These are phyloP conservation scores for Pichia thaimueangensis DNA, from an alignment of 805 yeast species.

Conservation along the genomic window DNA sequence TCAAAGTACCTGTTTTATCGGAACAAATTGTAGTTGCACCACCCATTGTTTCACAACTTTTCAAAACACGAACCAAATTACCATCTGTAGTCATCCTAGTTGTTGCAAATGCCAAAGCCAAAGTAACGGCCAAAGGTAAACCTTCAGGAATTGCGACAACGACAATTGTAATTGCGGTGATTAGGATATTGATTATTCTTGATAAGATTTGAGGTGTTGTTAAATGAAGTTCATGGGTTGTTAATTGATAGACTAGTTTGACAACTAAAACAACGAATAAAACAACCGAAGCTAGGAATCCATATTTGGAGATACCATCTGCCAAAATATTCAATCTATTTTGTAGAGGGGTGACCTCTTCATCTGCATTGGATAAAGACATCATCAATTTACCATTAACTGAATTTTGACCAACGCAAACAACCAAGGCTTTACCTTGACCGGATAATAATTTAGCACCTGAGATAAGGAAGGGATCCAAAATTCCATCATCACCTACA, in stretches of 20 bases:
- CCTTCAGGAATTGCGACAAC: constrained; percentile 99
- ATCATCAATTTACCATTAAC: constrained; percentile 89
- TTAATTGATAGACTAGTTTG: constrained; percentile 59
- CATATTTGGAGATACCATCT: constrained; percentile 92
- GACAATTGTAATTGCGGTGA: constrained; percentile 84
- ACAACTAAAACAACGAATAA: constrained; percentile 74
- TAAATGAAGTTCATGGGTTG: constrained; percentile 36
- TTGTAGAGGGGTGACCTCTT: constrained; percentile 85
- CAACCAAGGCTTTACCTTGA: constrained; percentile 75
- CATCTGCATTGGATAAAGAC: constrained; percentile 63
- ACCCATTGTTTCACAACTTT: constrained; percentile 98
- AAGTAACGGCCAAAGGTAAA: constrained; percentile 91
- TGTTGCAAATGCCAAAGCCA: constrained; percentile 96
- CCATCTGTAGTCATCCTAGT: constrained; percentile 97
- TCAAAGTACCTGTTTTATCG: constrained; percentile 95
- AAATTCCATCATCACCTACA: constrained; percentile 36
- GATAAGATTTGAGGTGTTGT: constrained; percentile 75
- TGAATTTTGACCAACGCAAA: constrained; percentile 87
- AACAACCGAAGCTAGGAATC: constrained; percentile 77
- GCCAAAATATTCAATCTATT: constrained; percentile 75
- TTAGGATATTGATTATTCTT: constrained; percentile 74
- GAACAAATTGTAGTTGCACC: constrained; percentile 96
- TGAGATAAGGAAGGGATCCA: constrained; percentile 83
- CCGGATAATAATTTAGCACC: constrained; percentile 89
- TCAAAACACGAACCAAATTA: constrained; percentile 87